phyloP scores from a whole-genome alignment of 179 eudicot species.

The Sideroxylon spinosum region DNA sequence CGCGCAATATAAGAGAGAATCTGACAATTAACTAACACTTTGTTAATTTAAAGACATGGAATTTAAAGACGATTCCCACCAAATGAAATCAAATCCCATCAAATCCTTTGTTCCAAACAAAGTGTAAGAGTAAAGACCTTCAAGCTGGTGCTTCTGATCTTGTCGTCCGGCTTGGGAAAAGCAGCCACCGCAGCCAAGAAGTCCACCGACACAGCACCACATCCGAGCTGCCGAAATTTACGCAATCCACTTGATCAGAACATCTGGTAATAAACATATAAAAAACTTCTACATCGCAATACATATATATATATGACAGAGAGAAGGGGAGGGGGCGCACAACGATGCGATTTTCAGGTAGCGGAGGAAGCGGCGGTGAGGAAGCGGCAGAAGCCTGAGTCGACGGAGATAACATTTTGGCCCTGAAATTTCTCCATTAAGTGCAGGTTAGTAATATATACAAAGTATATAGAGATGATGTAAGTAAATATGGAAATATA shows the following conservation, averaged over 20 bases:
- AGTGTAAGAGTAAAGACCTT: constrained; percentile 52
- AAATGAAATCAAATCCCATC: too few species aligned
- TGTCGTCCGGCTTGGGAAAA: constrained; percentile 83
- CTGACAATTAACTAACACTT: background rate
- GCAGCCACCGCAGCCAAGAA: constrained; percentile 61
- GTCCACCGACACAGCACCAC: constrained; percentile 56
- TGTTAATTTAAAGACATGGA: too few species aligned
- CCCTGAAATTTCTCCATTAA: constrained; percentile 25
- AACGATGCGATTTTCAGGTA: constrained; percentile 38
- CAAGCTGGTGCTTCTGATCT: constrained; percentile 76
- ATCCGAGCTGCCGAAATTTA: constrained; percentile 50
- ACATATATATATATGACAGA: background rate
- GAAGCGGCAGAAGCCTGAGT: constrained; percentile 16
- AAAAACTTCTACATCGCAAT: too few species aligned
- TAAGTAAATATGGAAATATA: background rate
- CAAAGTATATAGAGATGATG: background rate
- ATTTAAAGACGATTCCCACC: too few species aligned
- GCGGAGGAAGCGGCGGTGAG: constrained; percentile 18
- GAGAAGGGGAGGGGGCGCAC: constrained; percentile 23
- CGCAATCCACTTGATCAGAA: background rate
- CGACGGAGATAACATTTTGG: constrained; percentile 35
- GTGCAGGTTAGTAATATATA: background rate
- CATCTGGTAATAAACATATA: too few species aligned
- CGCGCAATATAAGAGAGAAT: background rate
- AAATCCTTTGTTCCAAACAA: too few species aligned